Conservation (phyloP, 2,329 filamentous ascomycete species). For the Nothophaeocryptopus gaeumannii region DNA sequence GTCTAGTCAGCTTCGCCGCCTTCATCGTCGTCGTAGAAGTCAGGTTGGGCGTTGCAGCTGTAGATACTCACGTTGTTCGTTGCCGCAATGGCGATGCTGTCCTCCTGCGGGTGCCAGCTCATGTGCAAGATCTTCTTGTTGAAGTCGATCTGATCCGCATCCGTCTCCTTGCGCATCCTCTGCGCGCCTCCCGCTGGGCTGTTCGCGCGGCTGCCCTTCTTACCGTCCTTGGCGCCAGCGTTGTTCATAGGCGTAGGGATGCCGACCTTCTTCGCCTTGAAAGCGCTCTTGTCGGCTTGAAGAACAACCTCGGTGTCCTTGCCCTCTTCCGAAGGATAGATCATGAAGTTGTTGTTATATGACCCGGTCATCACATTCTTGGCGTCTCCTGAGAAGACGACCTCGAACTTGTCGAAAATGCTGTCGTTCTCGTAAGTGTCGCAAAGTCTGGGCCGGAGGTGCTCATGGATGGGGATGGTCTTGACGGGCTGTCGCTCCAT, state of each 20-base stretch:
- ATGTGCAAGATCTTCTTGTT: conserved; percentile 99
- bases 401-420: conserved; percentile 99
- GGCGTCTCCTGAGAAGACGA: conserved; percentile 95
- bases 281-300: conserved; percentile 96
- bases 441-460: conserved; percentile 87
- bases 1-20: conserved; percentile 16
- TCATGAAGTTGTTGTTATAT: conserved; percentile 99
- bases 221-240: conserved; percentile 50
- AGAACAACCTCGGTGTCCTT: conserved; percentile 97
- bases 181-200: conserved; percentile 86
- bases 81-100: conserved; percentile 98
- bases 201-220: conserved; percentile 86
- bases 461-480: conserved; percentile 98
- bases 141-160: conserved; percentile 98
- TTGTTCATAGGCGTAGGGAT: conserved; percentile 95
- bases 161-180: conserved; percentile 97
- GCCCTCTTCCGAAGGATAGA: conserved; percentile 92
- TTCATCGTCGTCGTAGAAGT: neutral
- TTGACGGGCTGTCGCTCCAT: conserved; percentile 98
- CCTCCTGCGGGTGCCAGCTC: conserved; percentile 99
- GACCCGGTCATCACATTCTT: conserved; percentile 99
- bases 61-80: conserved; percentile 86
- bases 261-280: conserved; percentile 99
- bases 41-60: neutral
- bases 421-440: conserved; percentile 99